A percentile compares a stretch with the other conserved stretches of the same genome.
Conservation (phyloP, 148 eudicot genomes). For the Talinum fruticosum region DNA sequence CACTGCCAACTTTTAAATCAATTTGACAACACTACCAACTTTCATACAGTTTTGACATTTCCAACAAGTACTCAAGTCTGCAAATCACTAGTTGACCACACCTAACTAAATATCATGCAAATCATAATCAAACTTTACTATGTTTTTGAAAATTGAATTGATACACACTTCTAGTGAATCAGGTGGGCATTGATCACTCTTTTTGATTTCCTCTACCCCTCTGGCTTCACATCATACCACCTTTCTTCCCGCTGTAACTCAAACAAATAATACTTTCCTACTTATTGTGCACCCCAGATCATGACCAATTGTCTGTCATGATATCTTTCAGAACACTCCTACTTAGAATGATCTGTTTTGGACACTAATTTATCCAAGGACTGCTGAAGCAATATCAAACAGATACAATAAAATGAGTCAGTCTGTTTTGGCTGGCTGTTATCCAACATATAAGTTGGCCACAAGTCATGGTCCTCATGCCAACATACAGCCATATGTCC, state of each 20-base stretch:
- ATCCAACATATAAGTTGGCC: neutral
- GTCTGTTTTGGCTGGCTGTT: neutral
- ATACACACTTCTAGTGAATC: neutral
- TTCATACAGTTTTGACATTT: neutral
- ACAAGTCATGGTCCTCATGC: slow-evolving; percentile 9
- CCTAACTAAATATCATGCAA: neutral
- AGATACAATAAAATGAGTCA: neutral
- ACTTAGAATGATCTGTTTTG: neutral
- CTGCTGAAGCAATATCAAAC: neutral
- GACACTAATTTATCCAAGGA: neutral
- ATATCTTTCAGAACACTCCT: neutral
- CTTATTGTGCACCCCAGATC: neutral
- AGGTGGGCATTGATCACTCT: neutral
- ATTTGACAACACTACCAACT: neutral
- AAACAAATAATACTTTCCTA: neutral
- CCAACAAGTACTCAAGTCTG: neutral
- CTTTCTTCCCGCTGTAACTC: neutral
- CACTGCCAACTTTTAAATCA: neutral
- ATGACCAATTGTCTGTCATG: neutral
- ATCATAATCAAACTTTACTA: too few species aligned
- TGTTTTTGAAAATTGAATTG: too few species aligned
- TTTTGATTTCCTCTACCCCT: neutral
- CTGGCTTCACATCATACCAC: neutral
- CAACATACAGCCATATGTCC: neutral
- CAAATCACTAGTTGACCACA: neutral